Evolutionary conservation across 306 rosid genomes (phyloP), one percentile per base, ranked within the genome.

Genomic region (Fagus sylvatica): DNA sequence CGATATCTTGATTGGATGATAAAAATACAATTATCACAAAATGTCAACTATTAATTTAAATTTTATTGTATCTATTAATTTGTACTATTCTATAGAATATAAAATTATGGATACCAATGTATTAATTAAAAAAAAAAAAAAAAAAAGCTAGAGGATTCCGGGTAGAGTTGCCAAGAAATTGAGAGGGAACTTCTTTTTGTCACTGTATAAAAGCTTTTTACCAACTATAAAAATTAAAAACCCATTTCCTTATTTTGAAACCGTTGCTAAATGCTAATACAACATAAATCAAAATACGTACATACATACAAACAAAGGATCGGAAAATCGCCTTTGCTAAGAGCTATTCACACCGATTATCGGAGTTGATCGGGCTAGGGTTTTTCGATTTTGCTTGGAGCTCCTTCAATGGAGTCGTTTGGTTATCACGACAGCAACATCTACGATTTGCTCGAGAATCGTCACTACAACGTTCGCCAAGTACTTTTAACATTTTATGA

Each of bases 381-480:
- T 67, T 66, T 75, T 71, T 57, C 53, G 43, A 57, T 53, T 80
- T 65, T 28, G 62, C 13, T 54, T 40, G 33, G 78, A n/a, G 78
- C 74, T 71, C 57, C 83, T 41, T 5, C 88, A 76, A 94, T 94
- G 98, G 97, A 90, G n/a, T 82, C 83, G 10, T 53, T 85, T 78
- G 89, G 86, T 56, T 91, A 84, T 71, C 88, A 73, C 87, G 98
- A 95, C 33, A 93, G 91, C 51, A 91, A 88, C 82, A 83, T 95
- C 60, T 82, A 85, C 89, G 75, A 79, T 69, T 75, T 85, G 84
- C 88, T 92, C 74, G 80, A 84, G 34, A 60, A 80, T 49, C 91
- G 97, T 40, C 74, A 37, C 76, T 73, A 89, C 71, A 60, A 87
- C 75, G 75, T 74, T 75, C 90, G 93, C 10, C 87, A n/a, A 53